phyloP scores from a whole-genome alignment of 257 asterid genomes.

The Cynanchum wilfordii region DNA sequence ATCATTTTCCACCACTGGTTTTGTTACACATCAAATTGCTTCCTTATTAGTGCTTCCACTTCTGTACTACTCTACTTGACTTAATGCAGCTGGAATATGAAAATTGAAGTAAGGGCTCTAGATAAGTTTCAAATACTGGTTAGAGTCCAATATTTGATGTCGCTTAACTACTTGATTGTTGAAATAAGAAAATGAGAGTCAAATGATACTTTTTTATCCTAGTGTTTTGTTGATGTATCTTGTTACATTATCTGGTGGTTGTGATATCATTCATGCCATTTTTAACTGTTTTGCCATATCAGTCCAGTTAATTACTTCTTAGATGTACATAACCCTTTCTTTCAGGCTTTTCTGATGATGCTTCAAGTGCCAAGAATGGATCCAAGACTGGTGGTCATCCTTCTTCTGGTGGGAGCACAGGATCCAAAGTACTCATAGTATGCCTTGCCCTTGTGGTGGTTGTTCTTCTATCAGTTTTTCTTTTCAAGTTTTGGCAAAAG shows the following conservation, averaged over 20 bases:
- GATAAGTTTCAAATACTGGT: background rate
- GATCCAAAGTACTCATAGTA: conserved; percentile 40
- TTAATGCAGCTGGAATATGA: background rate
- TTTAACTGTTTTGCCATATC: conserved; percentile 8
- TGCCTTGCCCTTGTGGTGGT: conserved; percentile 38
- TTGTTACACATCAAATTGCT: background rate
- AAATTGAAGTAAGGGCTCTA: background rate
- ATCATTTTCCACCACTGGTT: background rate
- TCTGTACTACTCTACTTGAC: background rate
- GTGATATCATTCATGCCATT: background rate
- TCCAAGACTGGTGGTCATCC: conserved; percentile 29
- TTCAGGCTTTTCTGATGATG: conserved; percentile 58
- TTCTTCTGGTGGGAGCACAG: conserved; percentile 36
- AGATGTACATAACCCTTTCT: conserved; percentile 2
- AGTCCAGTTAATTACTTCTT: conserved; percentile 12
- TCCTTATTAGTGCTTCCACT: background rate
- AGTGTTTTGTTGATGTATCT: background rate
- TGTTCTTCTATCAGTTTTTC: conserved; percentile 50
- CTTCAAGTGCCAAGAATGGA: conserved; percentile 37
- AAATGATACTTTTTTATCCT: background rate
- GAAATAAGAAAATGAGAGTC: background rate
- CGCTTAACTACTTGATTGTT: too few relatives aligned
- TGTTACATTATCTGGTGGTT: background rate
- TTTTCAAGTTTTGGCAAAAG: conserved; percentile 73
- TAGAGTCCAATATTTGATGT: background rate